Conservation (phyloP, 495 filamentous ascomycete genomes). For the Tuber calosporum region DNA sequence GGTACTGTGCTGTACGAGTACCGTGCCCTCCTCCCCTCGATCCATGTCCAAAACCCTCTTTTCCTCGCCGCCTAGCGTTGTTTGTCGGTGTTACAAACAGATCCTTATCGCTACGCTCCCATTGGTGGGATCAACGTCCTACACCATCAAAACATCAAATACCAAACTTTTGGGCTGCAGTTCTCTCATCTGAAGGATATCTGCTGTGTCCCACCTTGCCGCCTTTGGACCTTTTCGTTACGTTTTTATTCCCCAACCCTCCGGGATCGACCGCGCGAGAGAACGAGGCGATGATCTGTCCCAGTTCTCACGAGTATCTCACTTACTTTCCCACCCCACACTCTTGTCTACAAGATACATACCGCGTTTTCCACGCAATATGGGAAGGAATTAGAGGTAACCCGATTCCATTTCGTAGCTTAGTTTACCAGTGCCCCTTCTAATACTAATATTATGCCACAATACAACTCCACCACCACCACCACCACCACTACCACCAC, state of each 20-base stretch:
- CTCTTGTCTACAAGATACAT: background rate
- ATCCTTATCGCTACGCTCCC: slow-evolving; percentile 28
- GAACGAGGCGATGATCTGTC: background rate
- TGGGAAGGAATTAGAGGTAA: background rate
- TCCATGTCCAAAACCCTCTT: background rate
- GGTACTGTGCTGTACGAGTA: no score
- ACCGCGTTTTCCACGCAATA: background rate
- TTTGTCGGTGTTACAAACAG: slow-evolving; percentile 28
- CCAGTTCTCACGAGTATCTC: background rate
- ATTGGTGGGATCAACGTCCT: slow-evolving; percentile 26
- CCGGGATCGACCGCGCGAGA: background rate
- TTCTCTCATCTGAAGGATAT: background rate
- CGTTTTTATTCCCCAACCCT: background rate
- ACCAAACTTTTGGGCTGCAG: slow-evolving; percentile 13
- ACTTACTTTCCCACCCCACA: background rate
- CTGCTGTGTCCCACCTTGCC: background rate
- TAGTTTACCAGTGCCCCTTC: background rate
- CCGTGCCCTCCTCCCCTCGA: background rate
- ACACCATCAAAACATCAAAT: slow-evolving; percentile 36
- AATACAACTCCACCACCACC: background rate
- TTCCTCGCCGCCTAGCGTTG: slow-evolving; percentile 4
- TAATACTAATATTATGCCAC: background rate
- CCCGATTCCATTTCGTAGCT: background rate
- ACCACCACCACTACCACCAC: no score
- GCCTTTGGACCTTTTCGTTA: background rate